A percentile compares a stretch with the other conserved stretches of the same genome.
phyloP scores from a whole-genome alignment of 2,329 filamentous ascomycete species.

The Diplodia sapinea region DNA sequence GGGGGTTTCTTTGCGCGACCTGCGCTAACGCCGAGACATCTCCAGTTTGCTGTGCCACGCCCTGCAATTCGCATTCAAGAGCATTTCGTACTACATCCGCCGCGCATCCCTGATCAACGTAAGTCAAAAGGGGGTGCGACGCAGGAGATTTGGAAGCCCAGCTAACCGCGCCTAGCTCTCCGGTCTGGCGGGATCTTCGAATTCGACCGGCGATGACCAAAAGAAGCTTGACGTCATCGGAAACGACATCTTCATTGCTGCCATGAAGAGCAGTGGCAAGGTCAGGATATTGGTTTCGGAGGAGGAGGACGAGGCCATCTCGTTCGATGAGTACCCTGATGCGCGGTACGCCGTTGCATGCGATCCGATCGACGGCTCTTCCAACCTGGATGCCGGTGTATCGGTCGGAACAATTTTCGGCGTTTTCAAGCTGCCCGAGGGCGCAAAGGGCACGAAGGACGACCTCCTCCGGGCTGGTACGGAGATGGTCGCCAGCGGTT shows the following conservation, averaged over 20 bases:
- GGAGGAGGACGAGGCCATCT: constrained; percentile 92
- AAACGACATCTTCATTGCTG: constrained; percentile 95
- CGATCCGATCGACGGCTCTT: constrained; percentile 97
- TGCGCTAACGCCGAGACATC: not conserved
- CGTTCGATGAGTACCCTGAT: constrained; percentile 74
- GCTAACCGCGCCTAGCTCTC: constrained; percentile 63
- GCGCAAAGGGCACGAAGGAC: constrained; percentile 74
- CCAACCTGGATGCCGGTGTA: constrained; percentile 96
- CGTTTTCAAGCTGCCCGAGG: constrained; percentile 86
- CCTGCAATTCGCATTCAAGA: constrained; percentile 99
- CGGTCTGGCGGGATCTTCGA: constrained; percentile 91
- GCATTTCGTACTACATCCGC: constrained; percentile 98
- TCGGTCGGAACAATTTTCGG: constrained; percentile 98
- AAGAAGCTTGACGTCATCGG: constrained; percentile 99
- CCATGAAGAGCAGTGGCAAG: constrained; percentile 91
- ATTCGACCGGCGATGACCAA: constrained; percentile 95
- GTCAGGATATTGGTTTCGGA: constrained; percentile 95
- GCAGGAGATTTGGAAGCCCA: not conserved
- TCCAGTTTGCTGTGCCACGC: constrained; percentile 90
- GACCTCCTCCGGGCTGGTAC: constrained; percentile 89
- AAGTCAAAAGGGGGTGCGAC: constrained; percentile 33
- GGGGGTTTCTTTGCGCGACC: not conserved
- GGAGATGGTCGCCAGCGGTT: constrained; percentile 91
- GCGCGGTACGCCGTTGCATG: constrained; percentile 93
- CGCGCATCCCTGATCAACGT: constrained; percentile 89